Evolutionary conservation across 306 rosid species (phyloP), one percentile per base, ranked within the genome.

Genomic region (Lathyrus oleraceus): DNA sequence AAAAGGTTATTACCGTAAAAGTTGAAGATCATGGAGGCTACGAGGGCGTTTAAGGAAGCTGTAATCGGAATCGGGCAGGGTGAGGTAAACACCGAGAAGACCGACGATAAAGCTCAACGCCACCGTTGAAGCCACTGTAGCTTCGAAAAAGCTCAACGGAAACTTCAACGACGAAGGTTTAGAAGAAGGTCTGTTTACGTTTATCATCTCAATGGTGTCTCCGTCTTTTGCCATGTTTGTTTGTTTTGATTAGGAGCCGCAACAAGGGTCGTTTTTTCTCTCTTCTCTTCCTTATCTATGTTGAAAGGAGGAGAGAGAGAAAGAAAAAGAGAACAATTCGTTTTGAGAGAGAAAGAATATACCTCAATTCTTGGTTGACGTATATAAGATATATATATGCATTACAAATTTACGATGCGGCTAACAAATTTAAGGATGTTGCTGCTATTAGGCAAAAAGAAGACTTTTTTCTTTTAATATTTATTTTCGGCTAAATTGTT

Each of bases 11-110:
- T 62, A 77, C 98, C 97, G 62, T 44, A 91, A 85, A 47, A 91
- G 84, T 74, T 81, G 89, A 79, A 94, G 97, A 70, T 94, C 99
- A 52, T 91, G 74, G 44, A 94, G 96, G 77, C 60, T 87, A 19
- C 86, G 96, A 16, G 97, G 99, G 53, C 91, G 89, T 91, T 94
- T 94, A 45, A 94, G 99, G 53, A 94, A 94, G 86, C 99, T 87
- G 75, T 94, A 94, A 82, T 94, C 99, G 21, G 99, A 91, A 48
- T 84, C 84, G 4, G 99, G 99, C 88, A 94, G 85, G 79, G 97
- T 88, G 4, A 88, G 81, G 67, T 94, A 94, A 49, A 94, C 91
- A 62, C 86, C 76, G 36, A 87, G 57, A 51, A 94, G 70, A n/a
- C 92, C 88, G 0, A 80, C 2, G 13, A 71, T 28, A 61, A 89